Evolutionary conservation across 768 basidiomycete genomes (phyloP).

Genomic region (Boletus rubroflammeus): DNA sequence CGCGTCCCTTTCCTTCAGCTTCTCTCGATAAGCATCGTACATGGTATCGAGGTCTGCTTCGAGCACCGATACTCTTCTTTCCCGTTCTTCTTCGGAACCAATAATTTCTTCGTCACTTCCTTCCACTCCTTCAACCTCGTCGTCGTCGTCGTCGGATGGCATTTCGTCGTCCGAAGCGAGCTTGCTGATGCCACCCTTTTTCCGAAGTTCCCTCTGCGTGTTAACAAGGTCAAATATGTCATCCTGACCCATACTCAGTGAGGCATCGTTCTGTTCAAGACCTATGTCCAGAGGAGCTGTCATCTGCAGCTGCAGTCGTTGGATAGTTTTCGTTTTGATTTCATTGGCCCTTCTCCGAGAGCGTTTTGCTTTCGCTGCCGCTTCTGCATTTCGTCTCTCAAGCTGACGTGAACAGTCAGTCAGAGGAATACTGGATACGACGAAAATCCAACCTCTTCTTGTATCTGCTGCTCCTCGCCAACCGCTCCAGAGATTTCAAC

Average conservation of each 20-base stretch:
- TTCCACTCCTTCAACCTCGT: slow-evolving; percentile 28
- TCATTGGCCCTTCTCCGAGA: slow-evolving; percentile 87
- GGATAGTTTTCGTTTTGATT: slow-evolving; percentile 79
- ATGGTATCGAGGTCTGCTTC: slow-evolving; percentile 87
- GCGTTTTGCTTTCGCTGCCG: slow-evolving; percentile 66
- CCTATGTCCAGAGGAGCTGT: slow-evolving; percentile 96
- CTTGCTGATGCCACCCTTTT: slow-evolving; percentile 39
- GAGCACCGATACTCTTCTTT: slow-evolving; percentile 54
- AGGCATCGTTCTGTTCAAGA: slow-evolving; percentile 73
- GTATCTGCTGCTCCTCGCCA: slow-evolving; percentile 87
- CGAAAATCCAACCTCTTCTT: slow-evolving; percentile 63
- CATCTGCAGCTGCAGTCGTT: slow-evolving; percentile 97
- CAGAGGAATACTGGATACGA: background rate
- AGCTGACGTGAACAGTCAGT: slow-evolving; percentile 48
- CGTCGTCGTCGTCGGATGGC: slow-evolving; percentile 44
- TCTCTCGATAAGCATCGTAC: slow-evolving; percentile 82
- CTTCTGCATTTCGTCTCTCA: slow-evolving; percentile 77
- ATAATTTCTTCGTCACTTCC: slow-evolving; percentile 42
- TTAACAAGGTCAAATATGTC: slow-evolving; percentile 85
- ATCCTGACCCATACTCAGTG: slow-evolving; percentile 70
- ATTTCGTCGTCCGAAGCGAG: slow-evolving; percentile 43
- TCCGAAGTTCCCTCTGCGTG: slow-evolving; percentile 46
- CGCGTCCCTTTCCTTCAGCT: slow-evolving; percentile 77
- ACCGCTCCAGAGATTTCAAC: slow-evolving; percentile 63
- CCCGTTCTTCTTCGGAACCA: slow-evolving; percentile 68